Evolutionary conservation across 148 eudicot genomes (phyloP).

Genomic region (Hydrangea macrophylla): DNA sequence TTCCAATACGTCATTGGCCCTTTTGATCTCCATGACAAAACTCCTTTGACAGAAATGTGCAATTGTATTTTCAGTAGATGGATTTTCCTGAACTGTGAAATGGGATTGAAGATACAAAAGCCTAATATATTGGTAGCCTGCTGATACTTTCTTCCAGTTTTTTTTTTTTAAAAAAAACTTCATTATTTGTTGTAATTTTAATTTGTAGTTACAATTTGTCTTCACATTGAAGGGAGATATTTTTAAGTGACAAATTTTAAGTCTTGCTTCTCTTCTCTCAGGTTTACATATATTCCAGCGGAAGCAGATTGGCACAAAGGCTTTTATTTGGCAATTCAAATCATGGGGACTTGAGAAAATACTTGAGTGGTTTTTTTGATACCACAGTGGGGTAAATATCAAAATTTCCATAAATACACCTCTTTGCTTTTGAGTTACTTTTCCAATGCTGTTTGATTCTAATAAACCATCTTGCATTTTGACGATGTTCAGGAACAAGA

Average conservation of each 20-base stretch:
- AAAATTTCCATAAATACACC: background rate
- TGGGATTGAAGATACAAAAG: too few species aligned
- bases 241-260: background rate
- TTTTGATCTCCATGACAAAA: too few species aligned
- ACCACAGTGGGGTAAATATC: conserved; percentile 72
- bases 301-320: conserved; percentile 95
- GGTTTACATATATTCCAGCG: conserved; percentile 97
- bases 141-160: too few species aligned
- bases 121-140: too few species aligned
- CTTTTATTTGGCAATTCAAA: conserved; percentile 78
- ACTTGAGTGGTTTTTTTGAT: conserved; percentile 79
- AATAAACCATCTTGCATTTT: background rate
- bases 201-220: background rate
- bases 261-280: conserved; percentile 21
- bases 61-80: too few species aligned
- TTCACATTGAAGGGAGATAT: background rate
- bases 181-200: background rate
- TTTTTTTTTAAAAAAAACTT: too few species aligned
- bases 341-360: conserved; percentile 79
- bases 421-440: conserved; percentile 14
- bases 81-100: too few species aligned
- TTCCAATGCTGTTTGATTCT: background rate
- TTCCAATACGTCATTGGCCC: too few species aligned
- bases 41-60: too few species aligned
- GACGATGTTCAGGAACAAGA: conserved; percentile 54